Conservation (phyloP, 2,329 filamentous ascomycete species). For the Graphiopsis chlorocephala region DNA sequence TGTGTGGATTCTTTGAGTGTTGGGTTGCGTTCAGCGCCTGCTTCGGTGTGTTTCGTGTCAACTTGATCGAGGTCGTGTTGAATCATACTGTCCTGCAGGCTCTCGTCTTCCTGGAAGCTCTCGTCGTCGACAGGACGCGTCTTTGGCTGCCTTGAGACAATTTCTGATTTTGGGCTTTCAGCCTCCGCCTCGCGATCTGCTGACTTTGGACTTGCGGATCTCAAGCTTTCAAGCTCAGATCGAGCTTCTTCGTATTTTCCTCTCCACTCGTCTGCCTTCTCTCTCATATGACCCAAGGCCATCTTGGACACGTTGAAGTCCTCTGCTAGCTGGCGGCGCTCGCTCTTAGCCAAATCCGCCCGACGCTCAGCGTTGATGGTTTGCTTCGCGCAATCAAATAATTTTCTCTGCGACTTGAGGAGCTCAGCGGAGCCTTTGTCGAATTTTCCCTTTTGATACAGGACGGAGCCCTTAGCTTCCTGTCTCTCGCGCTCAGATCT, state of each 20-base stretch:
- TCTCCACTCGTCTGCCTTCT: background rate
- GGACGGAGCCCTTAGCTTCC: background rate
- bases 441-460: background rate
- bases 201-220: background rate
- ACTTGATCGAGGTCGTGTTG: background rate
- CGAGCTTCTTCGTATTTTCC: constrained; percentile 1
- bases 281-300: background rate
- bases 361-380: background rate
- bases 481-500: background rate
- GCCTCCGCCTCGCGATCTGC: background rate
- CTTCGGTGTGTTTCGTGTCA: background rate
- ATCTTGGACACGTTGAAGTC: constrained; percentile 6
- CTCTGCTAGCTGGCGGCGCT: constrained; percentile 1
- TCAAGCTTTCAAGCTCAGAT: constrained; percentile 2
- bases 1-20: background rate
- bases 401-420: background rate
- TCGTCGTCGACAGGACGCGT: constrained; percentile 37
- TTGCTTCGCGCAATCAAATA: background rate
- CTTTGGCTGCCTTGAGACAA: constrained; percentile 23
- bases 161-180: background rate
- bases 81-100: background rate
- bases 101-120: background rate
- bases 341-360: constrained; percentile 2
- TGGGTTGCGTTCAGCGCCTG: constrained; percentile 47
- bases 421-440: constrained; percentile 7